Evolutionary conservation across 805 yeast genomes (phyloP).

Genomic region (Saccharomycopsis sp.): DNA sequence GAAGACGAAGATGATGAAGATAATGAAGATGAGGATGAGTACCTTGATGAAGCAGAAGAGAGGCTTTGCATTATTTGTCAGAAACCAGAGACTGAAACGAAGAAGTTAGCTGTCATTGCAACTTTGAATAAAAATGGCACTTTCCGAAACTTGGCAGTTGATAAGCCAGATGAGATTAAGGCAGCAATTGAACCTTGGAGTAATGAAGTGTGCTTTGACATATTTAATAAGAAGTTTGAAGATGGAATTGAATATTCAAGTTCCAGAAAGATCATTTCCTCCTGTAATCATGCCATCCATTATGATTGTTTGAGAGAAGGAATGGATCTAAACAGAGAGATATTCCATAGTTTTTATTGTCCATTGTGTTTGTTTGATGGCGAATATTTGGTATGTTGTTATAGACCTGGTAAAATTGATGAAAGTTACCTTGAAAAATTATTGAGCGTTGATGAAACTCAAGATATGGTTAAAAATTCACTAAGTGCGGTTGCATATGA

Average conservation of each 20-base stretch:
- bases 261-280: constrained; percentile 2
- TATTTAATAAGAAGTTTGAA: not conserved
- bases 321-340: not conserved
- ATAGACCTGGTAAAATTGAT: not conserved
- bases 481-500: no score
- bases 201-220: constrained; percentile 17
- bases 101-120: constrained; percentile 67
- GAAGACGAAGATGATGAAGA: constrained; percentile 5
- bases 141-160: constrained; percentile 55
- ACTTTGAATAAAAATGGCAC: constrained; percentile 50
- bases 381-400: constrained; percentile 6
- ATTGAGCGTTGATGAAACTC: no score
- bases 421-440: not conserved
- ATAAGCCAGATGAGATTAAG: constrained; percentile 42
- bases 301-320: constrained; percentile 7
- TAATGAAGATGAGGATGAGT: constrained; percentile 9
- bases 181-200: constrained; percentile 17
- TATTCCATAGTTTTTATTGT: constrained; percentile 4
- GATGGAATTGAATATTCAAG: not conserved
- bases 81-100: constrained; percentile 43
- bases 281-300: constrained; percentile 20
- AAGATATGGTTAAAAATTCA: no score
- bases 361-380: constrained; percentile 18
- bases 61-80: constrained; percentile 22
- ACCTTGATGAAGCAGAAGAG: constrained; percentile 2